These are phyloP conservation scores for Acacia acuminata DNA, from an alignment of 306 rosid species.

Conservation along the genomic window DNA sequence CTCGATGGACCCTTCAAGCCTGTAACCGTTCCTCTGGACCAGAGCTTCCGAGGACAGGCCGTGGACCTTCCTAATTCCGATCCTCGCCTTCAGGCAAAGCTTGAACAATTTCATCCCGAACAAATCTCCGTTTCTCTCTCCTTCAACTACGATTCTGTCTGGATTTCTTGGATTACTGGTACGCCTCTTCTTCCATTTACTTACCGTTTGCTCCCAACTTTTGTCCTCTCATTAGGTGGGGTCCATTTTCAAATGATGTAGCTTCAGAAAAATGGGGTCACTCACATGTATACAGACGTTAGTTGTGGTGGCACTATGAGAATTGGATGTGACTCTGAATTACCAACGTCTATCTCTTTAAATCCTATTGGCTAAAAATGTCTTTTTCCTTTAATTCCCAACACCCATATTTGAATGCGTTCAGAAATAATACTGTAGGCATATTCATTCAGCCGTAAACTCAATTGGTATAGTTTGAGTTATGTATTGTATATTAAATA, in stretches of 20 bases:
- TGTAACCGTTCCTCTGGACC: conserved; percentile 72
- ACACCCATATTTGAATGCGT: neutral
- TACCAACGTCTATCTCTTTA: neutral
- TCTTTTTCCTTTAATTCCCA: neutral
- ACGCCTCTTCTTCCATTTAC: neutral
- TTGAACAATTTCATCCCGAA: conserved; percentile 60
- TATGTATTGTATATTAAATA: neutral
- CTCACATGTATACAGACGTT: neutral
- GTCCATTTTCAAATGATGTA: neutral
- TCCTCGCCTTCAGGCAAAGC: conserved; percentile 60
- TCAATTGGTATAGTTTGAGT: neutral
- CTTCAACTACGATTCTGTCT: conserved; percentile 54
- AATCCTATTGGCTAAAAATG: neutral
- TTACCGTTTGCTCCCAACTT: neutral
- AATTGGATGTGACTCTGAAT: neutral
- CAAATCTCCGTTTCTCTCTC: conserved; percentile 91
- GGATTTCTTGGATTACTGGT: conserved; percentile 97
- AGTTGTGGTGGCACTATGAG: neutral
- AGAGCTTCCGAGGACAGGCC: conserved; percentile 68
- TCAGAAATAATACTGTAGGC: neutral
- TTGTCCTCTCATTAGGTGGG: neutral
- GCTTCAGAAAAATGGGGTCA: neutral
- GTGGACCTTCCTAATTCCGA: conserved; percentile 74
- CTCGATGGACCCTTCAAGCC: conserved; percentile 87
- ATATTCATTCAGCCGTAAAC: neutral